Base-by-base conservation (phyloP, 1,284 basidiomycete genomes). In the Irpex lacteus region DNA sequence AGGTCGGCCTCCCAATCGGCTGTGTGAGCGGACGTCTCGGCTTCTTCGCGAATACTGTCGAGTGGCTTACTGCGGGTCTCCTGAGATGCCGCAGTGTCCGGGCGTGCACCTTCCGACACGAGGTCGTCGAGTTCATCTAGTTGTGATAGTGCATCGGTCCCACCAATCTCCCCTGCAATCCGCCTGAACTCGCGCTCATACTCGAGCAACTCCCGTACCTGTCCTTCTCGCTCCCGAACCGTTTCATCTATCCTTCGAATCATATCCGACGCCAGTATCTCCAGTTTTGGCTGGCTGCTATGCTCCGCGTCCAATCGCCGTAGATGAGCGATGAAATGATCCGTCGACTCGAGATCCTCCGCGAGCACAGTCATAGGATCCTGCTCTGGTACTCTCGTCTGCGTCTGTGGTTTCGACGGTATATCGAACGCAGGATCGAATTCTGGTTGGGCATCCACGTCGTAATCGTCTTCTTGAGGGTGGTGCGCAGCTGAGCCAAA, bases 161-260 rank as follows among this genome's bases (percentile, higher is more conserved):
- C 91, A 56, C 89, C 89, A 32, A 91, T 83, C 73, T 92, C 90
- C 9, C 84, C 85, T 3, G 88, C 84, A 69, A 94, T 91, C 74
- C 86, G 88, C 69, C 84, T 82, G 70, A 94, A 86, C 75, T 94
- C 91, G 62, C 91, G 83, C 71, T 94, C 92, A 72, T 83, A 91
- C 67, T 86, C 89, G 50, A 90, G 76, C 64, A 94, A 76, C 71
- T 89, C 89, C 60, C 91, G 85, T 8, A 92, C 83, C 75, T 94
- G 91, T 4, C 82, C 84, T 74, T 94, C 91, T 63, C 92, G 82
- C 70, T 92, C 89, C 60, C 88, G 85, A 56, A 83, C 83, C 7
- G 87, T 85, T 65, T 91, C 89, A 72, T 92, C 89, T 67, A 94
- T 83, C 61, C 84, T 83, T 53, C 91, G 82, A 69, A 94, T 91